Evolutionary conservation across 1,139 yeast species (phyloP).

Genomic region (Blastobotrys petasosporus): DNA sequence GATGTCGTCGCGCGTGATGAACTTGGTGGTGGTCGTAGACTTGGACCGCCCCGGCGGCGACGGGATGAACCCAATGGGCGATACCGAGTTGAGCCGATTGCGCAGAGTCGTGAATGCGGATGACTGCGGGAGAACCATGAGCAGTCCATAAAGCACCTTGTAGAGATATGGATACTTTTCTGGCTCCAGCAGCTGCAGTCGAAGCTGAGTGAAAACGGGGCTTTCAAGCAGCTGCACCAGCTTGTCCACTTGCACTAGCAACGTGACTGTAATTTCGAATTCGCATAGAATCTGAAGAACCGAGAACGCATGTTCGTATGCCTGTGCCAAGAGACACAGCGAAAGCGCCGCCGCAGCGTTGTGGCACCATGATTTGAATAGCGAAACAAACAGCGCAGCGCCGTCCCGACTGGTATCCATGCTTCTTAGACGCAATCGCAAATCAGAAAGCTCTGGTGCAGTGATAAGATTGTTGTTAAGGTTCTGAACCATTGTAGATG

Average conservation of each 20-base stretch:
- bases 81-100: constrained; percentile 61
- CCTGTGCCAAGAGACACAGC: constrained; percentile 78
- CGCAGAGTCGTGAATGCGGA: constrained; percentile 80
- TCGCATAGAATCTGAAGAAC: constrained; percentile 72
- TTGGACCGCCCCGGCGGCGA: constrained; percentile 8
- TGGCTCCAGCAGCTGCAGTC: constrained; percentile 85
- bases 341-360: constrained; percentile 87
- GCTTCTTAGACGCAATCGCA: constrained; percentile 62
- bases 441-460: constrained; percentile 67
- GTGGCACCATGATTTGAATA: constrained; percentile 90
- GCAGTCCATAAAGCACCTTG: constrained; percentile 83
- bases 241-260: constrained; percentile 72
- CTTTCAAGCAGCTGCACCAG: constrained; percentile 77
- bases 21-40: constrained; percentile 9
- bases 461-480: constrained; percentile 84
- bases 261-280: constrained; percentile 64
- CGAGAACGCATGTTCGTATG: constrained; percentile 80
- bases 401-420: constrained; percentile 52
- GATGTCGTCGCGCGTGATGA: constrained; percentile 21
- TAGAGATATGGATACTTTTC: constrained; percentile 74
- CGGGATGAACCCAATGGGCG: constrained; percentile 36
- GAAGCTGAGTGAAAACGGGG: constrained; percentile 81
- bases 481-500: constrained; percentile 77
- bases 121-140: constrained; percentile 94
- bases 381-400: constrained; percentile 62